Conservation (phyloP, 768 basidiomycete species). For the Hypholoma sublateritium region DNA sequence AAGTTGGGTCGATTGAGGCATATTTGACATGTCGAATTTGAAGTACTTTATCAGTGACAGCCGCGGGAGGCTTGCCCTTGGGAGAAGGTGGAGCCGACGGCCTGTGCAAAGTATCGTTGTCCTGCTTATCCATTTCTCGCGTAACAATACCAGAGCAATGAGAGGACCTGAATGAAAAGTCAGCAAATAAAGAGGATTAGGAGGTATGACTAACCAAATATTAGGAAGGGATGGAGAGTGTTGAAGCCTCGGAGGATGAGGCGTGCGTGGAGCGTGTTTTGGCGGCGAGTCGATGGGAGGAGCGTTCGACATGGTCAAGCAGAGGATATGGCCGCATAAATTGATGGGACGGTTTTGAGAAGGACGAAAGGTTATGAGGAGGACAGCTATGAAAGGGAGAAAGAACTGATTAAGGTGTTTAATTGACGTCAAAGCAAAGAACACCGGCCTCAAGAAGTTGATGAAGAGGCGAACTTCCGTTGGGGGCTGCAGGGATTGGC, state of each 20-base stretch:
- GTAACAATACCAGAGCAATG: constrained; percentile 45
- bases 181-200: constrained; percentile 2
- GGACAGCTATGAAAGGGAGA: constrained; percentile 31
- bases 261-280: constrained; percentile 18
- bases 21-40: constrained; percentile 19
- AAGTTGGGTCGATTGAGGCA: constrained; percentile 21
- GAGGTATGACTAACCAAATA: constrained; percentile 46
- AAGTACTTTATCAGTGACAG: constrained; percentile 1
- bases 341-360: constrained; percentile 32
- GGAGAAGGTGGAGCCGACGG: constrained; percentile 35
- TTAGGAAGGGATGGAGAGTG: constrained; percentile 73
- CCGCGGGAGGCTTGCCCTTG: constrained; percentile 12
- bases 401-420: constrained; percentile 40
- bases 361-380: constrained; percentile 22
- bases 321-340: constrained; percentile 35
- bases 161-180: constrained; percentile 38
- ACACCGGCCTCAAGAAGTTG: constrained; percentile 29
- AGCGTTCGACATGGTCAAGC: constrained; percentile 28
- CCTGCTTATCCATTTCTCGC: constrained; percentile 23
- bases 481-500: constrained; percentile 32
- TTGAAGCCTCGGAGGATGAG: constrained; percentile 51
- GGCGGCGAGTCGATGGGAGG: constrained; percentile 21
- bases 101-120: constrained; percentile 25
- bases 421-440: constrained; percentile 43
- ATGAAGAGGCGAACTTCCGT: constrained; percentile 20